These are phyloP conservation scores for Hypoxylon sp. DNA, from an alignment of 2,329 filamentous ascomycete species.

Conservation along the genomic window DNA sequence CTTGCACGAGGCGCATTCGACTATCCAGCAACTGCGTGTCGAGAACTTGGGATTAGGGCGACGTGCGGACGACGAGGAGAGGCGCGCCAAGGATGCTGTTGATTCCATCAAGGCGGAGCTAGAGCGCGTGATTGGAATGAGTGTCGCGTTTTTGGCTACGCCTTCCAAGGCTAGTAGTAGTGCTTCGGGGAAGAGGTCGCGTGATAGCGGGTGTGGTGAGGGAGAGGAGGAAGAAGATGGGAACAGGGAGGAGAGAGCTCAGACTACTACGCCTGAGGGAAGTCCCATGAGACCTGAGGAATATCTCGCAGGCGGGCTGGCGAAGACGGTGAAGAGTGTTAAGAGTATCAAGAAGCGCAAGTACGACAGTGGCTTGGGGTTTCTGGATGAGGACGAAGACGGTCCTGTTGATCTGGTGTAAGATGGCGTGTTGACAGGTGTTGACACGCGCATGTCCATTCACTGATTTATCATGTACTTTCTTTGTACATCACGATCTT, in stretches of 20 bases:
- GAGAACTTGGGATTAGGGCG: conserved; percentile 55
- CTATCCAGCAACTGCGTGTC: conserved; percentile 55
- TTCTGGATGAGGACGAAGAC: conserved; percentile 62
- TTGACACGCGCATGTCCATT: conserved; percentile 1
- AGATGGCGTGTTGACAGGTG: conserved; percentile 10
- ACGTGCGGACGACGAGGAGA: conserved; percentile 50
- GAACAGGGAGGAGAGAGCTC: too few relatives aligned
- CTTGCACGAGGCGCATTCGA: conserved; percentile 58
- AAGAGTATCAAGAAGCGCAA: conserved; percentile 58
- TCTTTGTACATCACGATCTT: conserved; percentile 30
- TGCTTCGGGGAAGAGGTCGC: background rate
- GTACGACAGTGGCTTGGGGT: conserved; percentile 64
- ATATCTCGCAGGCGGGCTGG: conserved; percentile 25
- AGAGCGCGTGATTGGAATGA: conserved; percentile 57
- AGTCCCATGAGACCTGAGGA: conserved; percentile 27
- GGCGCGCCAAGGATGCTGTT: conserved; percentile 55
- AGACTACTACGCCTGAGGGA: conserved; percentile 25
- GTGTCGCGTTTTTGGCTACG: conserved; percentile 53
- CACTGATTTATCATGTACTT: conserved; percentile 16
- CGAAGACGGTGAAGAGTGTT: conserved; percentile 43
- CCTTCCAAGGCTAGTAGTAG: conserved; percentile 6
- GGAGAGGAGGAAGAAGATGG: conserved; percentile 2
- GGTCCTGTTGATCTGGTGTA: conserved; percentile 31
- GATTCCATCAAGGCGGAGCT: conserved; percentile 62
- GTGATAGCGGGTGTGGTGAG: background rate